phyloP scores from a whole-genome alignment of 306 rosid genomes.

The Crotalaria pallida region DNA sequence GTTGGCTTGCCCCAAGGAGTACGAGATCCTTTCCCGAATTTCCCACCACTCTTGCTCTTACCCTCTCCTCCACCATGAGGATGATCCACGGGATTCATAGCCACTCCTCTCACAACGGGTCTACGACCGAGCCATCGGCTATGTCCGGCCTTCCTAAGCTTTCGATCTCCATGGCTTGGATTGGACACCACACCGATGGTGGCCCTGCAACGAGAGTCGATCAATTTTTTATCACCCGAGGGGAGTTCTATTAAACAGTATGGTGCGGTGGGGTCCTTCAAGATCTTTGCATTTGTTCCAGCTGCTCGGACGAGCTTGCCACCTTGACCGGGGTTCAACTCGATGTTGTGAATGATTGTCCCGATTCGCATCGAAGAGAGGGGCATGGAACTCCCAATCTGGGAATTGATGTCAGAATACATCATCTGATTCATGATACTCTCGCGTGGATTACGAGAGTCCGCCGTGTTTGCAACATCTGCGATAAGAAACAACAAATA shows the following conservation, averaged over 20 bases:
- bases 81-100: constrained; percentile 85
- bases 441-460: constrained; percentile 32
- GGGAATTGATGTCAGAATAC: constrained; percentile 69
- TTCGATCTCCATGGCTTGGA: constrained; percentile 56
- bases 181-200: constrained; percentile 75
- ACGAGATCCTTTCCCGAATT: constrained; percentile 44
- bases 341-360: constrained; percentile 83
- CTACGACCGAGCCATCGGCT: constrained; percentile 75
- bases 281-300: constrained; percentile 77
- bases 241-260: constrained; percentile 64
- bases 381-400: constrained; percentile 83
- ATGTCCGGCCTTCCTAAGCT: constrained; percentile 82
- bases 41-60: constrained; percentile 69
- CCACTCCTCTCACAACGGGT: constrained; percentile 80
- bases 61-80: constrained; percentile 96
- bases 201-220: constrained; percentile 71
- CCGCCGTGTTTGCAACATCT: constrained; percentile 19
- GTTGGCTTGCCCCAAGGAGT: constrained; percentile 88
- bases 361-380: constrained; percentile 77
- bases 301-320: constrained; percentile 86
- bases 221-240: constrained; percentile 59
- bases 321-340: constrained; percentile 81
- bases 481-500: background rate
- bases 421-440: constrained; percentile 48
- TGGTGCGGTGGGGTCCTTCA: constrained; percentile 61